Conservation (phyloP, 176 grass and related monocot species). For the Pharus latifolius region DNA sequence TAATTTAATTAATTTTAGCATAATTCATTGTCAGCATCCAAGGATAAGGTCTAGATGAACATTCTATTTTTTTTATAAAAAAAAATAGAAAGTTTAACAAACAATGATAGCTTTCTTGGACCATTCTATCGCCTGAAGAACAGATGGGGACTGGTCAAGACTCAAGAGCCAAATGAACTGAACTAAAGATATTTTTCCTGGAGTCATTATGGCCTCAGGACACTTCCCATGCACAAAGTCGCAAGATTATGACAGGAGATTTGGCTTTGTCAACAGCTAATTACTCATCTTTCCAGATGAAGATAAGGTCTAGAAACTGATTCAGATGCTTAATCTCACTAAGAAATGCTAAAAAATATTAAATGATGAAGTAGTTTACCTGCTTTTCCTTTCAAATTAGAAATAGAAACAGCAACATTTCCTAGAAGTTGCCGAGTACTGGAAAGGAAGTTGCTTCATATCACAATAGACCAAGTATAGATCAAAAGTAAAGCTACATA, state of each 20-base stretch:
- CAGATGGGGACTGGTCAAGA: background rate
- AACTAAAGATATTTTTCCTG: background rate
- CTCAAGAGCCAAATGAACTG: background rate
- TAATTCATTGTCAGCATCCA: too few species aligned
- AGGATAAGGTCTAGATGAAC: too few species aligned
- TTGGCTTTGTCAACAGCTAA: background rate
- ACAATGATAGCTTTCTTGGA: constrained; percentile 1
- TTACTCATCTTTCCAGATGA: background rate
- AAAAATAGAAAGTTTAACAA: background rate
- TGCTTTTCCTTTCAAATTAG: background rate
- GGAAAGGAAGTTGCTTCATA: constrained; percentile 5
- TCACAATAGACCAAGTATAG: constrained; percentile 4
- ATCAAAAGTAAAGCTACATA: constrained; percentile 18
- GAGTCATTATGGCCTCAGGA: background rate
- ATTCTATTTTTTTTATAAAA: too few species aligned
- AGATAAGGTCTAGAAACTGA: background rate
- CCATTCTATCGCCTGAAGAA: background rate
- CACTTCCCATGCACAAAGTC: background rate
- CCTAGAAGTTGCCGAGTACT: background rate
- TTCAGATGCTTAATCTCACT: background rate
- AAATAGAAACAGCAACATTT: background rate
- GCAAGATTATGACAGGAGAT: background rate
- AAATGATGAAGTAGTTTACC: background rate
- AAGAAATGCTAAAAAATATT: background rate
- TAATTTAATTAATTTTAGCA: too few species aligned